Evolutionary conservation across 805 yeast genomes (phyloP), one percentile per base, ranked within the genome.

Genomic region (Candida broadrunensis): DNA sequence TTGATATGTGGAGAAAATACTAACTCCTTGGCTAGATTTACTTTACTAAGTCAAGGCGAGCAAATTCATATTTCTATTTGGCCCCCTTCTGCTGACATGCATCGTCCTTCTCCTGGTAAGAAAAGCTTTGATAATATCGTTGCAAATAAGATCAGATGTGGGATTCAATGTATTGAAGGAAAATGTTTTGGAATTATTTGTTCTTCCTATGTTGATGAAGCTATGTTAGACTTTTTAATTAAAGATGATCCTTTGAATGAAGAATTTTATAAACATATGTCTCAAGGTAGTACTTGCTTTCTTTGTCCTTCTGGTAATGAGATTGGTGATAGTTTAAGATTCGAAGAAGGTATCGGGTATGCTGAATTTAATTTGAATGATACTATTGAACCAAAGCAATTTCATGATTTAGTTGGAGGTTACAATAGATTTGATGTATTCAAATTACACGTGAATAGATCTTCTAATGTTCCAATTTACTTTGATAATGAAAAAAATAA

Each of bases 91-190:
- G 64, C 45, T 57, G 63, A 53, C 36, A 49, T 47, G 56, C 56
- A 13, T 62, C 63, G 18, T 27, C 60, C 68, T 42, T 70, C 59
- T 50, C 75, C 53, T 20, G 63, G 54, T 37, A 72, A 70, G 48
- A 77, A 56, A 33, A 15, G 32, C 5, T 29, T 29, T 29, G 32
- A 29, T 15, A 29, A 29, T 29, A 51, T 46, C 43, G 46, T 37
- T 42, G 46, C 37, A 26, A n/a, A 45, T 59, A 29, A 14, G 14
- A 29, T 29, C 14, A n/a, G 32, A 43, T 45, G 52, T 40, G 55
- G 50, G 7, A 47, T 49, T 13, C 58, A 53, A 31, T 53, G 56
- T 32, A 40, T 53, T 14, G 58, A 53, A 32, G 58, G 50, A 6
- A 53, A 53, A 34, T 50, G 56, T 33, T 53, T 49, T 44, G 56